Evolutionary conservation across 2,329 filamentous ascomycete species (phyloP).

Genomic region (Xylaria sp.): DNA sequence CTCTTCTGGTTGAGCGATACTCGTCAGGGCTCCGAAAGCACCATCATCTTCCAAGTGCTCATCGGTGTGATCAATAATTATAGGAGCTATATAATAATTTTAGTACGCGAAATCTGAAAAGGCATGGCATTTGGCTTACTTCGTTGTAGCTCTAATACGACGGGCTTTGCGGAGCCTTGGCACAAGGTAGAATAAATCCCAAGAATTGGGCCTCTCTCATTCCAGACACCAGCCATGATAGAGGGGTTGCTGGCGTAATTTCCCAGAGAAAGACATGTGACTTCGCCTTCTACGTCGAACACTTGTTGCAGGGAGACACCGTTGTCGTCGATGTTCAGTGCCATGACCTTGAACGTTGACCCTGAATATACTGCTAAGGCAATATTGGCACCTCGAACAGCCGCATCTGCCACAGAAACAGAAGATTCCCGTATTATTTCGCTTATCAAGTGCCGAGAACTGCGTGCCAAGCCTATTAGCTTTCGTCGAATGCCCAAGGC

Average conservation of each 20-base stretch:
- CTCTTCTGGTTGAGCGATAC: slow-evolving; percentile 43
- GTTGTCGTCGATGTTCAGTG: slow-evolving; percentile 42
- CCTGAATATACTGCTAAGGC: slow-evolving; percentile 47
- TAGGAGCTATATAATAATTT: slow-evolving; percentile 1
- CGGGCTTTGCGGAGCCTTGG: slow-evolving; percentile 1
- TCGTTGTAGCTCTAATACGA: slow-evolving; percentile 11
- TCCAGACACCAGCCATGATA: slow-evolving; percentile 31
- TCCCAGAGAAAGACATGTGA: slow-evolving; percentile 48
- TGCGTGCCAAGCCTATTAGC: slow-evolving; percentile 28
- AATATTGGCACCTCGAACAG: slow-evolving; percentile 42
- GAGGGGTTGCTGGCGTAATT: slow-evolving; percentile 18
- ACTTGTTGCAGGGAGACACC: slow-evolving; percentile 34
- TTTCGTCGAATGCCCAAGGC: slow-evolving; percentile 1
- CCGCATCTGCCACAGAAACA: slow-evolving; percentile 47
- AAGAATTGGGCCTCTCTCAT: slow-evolving; percentile 20
- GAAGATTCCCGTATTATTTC: slow-evolving; percentile 37
- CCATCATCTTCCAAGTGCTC: slow-evolving; percentile 8
- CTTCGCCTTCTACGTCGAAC: slow-evolving; percentile 48
- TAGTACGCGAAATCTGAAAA: neutral
- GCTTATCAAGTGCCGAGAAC: slow-evolving; percentile 35
- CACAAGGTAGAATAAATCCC: slow-evolving; percentile 23
- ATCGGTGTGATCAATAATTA: neutral
- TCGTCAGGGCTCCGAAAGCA: slow-evolving; percentile 49
- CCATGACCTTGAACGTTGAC: slow-evolving; percentile 43
- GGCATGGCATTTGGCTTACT: slow-evolving; percentile 13